Evolutionary conservation across 2,329 filamentous ascomycete species (phyloP).

Genomic region (Ophiostoma himal-ulmi): DNA sequence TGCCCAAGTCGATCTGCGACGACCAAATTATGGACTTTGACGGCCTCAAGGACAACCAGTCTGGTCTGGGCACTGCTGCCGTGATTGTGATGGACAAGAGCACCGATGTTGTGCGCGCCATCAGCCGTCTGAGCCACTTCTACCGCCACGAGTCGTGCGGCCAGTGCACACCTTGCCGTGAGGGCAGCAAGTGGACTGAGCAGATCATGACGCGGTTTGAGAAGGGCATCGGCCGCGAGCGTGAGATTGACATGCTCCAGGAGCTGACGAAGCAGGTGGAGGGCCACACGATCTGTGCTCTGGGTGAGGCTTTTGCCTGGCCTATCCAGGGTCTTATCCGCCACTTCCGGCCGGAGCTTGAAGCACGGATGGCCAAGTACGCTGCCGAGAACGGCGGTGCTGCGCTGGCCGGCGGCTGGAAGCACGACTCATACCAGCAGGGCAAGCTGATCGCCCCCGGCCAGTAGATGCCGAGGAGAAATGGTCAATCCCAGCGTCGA

Average conservation of each 20-base stretch:
- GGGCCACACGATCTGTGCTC: constrained; percentile 93
- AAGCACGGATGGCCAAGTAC: constrained; percentile 81
- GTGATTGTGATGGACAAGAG: constrained; percentile 99
- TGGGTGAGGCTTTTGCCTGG: constrained; percentile 98
- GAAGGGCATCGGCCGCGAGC: constrained; percentile 76
- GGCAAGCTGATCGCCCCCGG: constrained; percentile 84
- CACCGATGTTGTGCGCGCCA: constrained; percentile 90
- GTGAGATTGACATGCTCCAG: constrained; percentile 99
- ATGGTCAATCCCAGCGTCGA: neutral
- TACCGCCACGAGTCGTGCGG: constrained; percentile 98
- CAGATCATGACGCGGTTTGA: constrained; percentile 98
- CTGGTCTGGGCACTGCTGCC: constrained; percentile 91
- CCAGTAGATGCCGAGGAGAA: constrained; percentile 20
- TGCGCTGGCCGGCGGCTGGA: constrained; percentile 82
- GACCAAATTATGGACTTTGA: constrained; percentile 99
- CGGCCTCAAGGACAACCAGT: constrained; percentile 94
- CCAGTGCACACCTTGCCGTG: constrained; percentile 98
- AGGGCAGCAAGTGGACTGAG: constrained; percentile 98
- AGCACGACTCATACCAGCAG: constrained; percentile 64
- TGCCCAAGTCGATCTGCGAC: constrained; percentile 85
- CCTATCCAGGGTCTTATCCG: constrained; percentile 96
- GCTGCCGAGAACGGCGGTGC: constrained; percentile 65
- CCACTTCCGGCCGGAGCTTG: constrained; percentile 94
- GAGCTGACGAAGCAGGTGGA: constrained; percentile 99
- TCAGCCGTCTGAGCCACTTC: constrained; percentile 88